Percentiles rank a stretch among this genome's conserved stretches.
Conservation (phyloP, 495 filamentous ascomycete species). For the Chaetomium cochliodes region DNA sequence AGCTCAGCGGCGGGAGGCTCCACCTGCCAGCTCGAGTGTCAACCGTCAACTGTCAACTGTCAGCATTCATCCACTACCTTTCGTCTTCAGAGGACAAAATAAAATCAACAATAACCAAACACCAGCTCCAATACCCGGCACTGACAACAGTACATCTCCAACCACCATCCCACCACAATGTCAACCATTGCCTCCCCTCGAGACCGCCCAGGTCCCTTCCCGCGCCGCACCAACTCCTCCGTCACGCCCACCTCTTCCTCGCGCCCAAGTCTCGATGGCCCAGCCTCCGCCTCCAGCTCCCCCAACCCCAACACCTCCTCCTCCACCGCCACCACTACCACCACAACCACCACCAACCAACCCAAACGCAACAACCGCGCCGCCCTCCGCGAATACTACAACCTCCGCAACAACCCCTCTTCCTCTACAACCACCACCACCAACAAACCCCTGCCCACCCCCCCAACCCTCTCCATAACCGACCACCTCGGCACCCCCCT, state of each 20-base stretch:
- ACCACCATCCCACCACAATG: constrained; percentile 48
- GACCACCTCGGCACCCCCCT: constrained; percentile 19
- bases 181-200: constrained; percentile 74
- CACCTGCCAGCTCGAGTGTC: too few relatives aligned
- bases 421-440: constrained; percentile 1
- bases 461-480: constrained; percentile 46
- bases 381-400: constrained; percentile 93
- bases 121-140: not conserved
- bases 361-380: constrained; percentile 57
- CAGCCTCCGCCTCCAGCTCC: constrained; percentile 52
- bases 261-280: constrained; percentile 67
- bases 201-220: constrained; percentile 43
- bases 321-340: constrained; percentile 36
- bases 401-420: constrained; percentile 46
- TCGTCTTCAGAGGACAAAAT: too few relatives aligned
- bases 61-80: too few relatives aligned
- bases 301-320: constrained; percentile 43
- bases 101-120: not conserved
- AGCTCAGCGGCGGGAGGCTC: too few relatives aligned
- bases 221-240: constrained; percentile 43
- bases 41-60: too few relatives aligned
- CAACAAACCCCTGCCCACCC: constrained; percentile 23
- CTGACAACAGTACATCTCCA: not conserved
- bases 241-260: constrained; percentile 65
- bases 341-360: constrained; percentile 45